Base-by-base conservation (phyloP, 495 filamentous ascomycete genomes). In the Terfezia claveryi region DNA sequence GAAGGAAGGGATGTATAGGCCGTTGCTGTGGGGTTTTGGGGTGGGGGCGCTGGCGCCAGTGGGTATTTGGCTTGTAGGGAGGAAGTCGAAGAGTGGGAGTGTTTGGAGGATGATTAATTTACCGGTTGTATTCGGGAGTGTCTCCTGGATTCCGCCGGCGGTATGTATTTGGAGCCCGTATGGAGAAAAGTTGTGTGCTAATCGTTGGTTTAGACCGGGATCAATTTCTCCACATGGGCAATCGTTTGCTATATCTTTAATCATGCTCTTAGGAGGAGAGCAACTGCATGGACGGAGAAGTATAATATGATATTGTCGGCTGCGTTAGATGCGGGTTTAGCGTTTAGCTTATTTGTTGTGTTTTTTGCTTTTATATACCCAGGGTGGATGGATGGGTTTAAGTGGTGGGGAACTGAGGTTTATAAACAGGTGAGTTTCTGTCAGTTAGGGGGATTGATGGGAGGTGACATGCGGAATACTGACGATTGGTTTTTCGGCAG, bases 251-350 rank as follows among this genome's bases (percentile, higher is more conserved):
- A 79, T 57, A 56, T 85, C 8, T 92, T 92, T 63, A 93, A 92
- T 62, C 79, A 82, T 59, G 63, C 80, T 44, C 77, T 93, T 55
- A 74, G 78, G 60, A 74, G 72, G 7, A 71, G 78, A n/a, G 78
- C 75, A 12, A 67, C 63, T 1, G 77, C 72, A 6, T 92, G 86
- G 86, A 89, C 83, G 84, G 77, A 76, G 2, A 89, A 92, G 66
- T 93, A 93, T 66, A 88, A 81, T 16, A 88, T 88, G 82, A 88
- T 83, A 0, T 70, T 92, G 36, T 81, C 76, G 38, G 86, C 86
- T 1, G 86, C 83, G 10, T 70, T 93, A 38, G 86, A 92, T 54
- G 87, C 85, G 2, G 83, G 83, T 1, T 63, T 89, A 14, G 86
- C 86, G 4, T 80, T 86, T 60, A 80, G 80, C 0, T 76, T 88